Conservation (phyloP, 805 yeast species). For the Cyberlindnera lachancei region DNA sequence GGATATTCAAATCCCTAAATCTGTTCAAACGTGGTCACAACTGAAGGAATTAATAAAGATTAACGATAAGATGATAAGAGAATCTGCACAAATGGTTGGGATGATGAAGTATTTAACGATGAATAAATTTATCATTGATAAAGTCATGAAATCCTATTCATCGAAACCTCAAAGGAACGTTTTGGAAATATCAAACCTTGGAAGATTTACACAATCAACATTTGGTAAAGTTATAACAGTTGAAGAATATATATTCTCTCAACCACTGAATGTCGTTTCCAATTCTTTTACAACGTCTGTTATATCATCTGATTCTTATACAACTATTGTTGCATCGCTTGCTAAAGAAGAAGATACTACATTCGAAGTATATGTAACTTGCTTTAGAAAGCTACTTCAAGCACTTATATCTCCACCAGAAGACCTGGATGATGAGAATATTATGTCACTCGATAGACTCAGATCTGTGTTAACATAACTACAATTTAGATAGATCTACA, state of each 20-base stretch:
- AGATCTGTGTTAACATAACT: too few species aligned
- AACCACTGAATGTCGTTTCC: conserved; percentile 1
- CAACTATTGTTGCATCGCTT: conserved; percentile 1
- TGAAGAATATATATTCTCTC: conserved; percentile 7
- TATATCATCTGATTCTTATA: neutral
- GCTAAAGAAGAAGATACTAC: too few species aligned
- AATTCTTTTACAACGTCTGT: neutral
- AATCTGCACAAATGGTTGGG: conserved; percentile 4
- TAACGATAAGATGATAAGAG: neutral
- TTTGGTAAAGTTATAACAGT: neutral
- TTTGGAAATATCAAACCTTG: conserved; percentile 10
- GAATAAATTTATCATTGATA: conserved; percentile 1
- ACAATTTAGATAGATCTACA: too few species aligned
- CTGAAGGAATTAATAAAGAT: neutral
- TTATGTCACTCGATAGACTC: too few species aligned
- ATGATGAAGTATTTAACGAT: conserved; percentile 4
- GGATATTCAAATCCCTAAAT: neutral
- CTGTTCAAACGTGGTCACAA: neutral
- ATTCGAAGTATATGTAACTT: too few species aligned
- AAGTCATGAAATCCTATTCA: neutral
- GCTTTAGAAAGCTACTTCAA: too few species aligned
- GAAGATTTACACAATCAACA: neutral
- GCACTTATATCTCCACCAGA: too few species aligned
- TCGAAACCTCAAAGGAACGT: neutral
- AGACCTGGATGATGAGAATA: too few species aligned